Base-by-base conservation (phyloP, 495 filamentous ascomycete genomes). In the Penicillium salamii region DNA sequence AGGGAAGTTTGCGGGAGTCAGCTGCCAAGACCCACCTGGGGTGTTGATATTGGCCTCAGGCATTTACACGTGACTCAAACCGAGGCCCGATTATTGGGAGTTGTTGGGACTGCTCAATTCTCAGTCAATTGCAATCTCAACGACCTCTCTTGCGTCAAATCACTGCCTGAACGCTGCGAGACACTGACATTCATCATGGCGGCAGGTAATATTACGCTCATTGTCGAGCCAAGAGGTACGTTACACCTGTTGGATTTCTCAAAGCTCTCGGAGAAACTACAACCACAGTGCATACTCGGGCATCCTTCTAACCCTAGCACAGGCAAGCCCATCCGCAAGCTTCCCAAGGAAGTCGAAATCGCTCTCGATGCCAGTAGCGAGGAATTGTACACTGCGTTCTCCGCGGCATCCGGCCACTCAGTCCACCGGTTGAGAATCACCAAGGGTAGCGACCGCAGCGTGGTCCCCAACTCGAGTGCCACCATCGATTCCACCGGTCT, bases 391-490 rank as follows among this genome's bases (percentile, higher is more conserved):
- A 65, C 65, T 19, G 60, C 68, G 14, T 59, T 89, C 39, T 79
- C 86, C 14, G 57, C 65, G 11, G 63, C 72, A 35, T 78, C 83
- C 11, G 73, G 76, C 5, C 70, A 72, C 26, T 77, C 79, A 3
- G 59, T 78, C 32, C 81, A 89, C 63, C 82, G 85, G 29, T 63
- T 89, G 42, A 76, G 85, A 45, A 75, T 90, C 54, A 89, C 85
- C 38, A 88, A 87, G 62, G 84, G 77, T 45, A 82, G 80, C 50
- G 85, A 88, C 73, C 81, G 84, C 31, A 78, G 69, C 42, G 55
- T 84, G 44, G 78, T 96, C 38, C 81, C 86, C n/a, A 83, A 84
- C 58, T 81, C 82, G 47, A 82, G 84, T 33, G 61, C 87, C 14
- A 78, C 76, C 7, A 68, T 87, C 26, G 74, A 85, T 36, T 76